These are phyloP conservation scores for Rubia occidens DNA, from an alignment of 305 asterid genomes.

Conservation along the genomic window DNA sequence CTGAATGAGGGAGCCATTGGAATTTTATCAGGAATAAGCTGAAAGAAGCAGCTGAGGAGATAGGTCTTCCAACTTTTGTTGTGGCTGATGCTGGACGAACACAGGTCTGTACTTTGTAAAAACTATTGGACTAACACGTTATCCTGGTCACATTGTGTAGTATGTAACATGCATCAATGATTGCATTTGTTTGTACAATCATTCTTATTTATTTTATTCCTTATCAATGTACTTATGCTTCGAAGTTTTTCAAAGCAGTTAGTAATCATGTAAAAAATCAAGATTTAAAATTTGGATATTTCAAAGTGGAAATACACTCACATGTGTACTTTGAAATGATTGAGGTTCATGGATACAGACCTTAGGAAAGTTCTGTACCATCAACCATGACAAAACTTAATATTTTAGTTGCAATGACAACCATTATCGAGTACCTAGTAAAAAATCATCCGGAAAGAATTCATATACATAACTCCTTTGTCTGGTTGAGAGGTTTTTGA, in stretches of 20 bases:
- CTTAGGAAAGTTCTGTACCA: not conserved
- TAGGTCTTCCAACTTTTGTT: slow-evolving; percentile 82
- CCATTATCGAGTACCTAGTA: not conserved
- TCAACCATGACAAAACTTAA: not conserved
- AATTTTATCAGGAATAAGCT: slow-evolving; percentile 58
- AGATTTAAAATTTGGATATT: not conserved
- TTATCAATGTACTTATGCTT: not conserved
- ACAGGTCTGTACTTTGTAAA: slow-evolving; percentile 38
- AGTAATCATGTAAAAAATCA: not conserved
- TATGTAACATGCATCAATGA: not conserved
- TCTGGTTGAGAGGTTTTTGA: not conserved
- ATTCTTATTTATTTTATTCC: not conserved
- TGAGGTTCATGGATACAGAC: not conserved
- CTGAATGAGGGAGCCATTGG: slow-evolving; percentile 6
- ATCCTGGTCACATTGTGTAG: not conserved
- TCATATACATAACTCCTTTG: not conserved
- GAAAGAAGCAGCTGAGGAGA: slow-evolving; percentile 72
- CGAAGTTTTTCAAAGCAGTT: not conserved
- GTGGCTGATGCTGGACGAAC: slow-evolving; percentile 99
- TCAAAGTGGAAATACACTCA: not conserved
- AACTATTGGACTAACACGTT: not conserved
- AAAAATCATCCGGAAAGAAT: not conserved
- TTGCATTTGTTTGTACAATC: not conserved
- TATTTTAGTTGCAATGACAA: not conserved
- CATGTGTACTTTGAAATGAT: not conserved